Evolutionary conservation across 495 filamentous ascomycete species (phyloP).

Genomic region (Lasiosphaeria miniovina): DNA sequence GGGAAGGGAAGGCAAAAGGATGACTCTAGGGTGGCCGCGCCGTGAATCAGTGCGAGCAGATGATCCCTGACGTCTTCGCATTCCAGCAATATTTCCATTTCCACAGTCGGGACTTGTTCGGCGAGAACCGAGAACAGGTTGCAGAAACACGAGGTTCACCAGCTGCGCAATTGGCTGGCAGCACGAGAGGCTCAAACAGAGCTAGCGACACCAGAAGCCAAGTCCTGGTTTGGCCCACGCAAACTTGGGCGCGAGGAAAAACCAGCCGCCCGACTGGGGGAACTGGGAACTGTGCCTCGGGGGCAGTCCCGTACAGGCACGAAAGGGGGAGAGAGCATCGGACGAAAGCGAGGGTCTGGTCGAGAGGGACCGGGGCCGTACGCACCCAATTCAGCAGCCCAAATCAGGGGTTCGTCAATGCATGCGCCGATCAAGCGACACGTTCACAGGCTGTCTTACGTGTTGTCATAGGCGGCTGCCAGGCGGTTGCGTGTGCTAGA

Average conservation of each 20-base stretch:
- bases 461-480: not conserved
- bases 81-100: conserved; percentile 3
- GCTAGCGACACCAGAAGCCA: not conserved
- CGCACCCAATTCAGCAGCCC: conserved; percentile 1
- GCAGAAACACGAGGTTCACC: conserved; percentile 20
- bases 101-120: conserved; percentile 8
- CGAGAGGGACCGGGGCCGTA: conserved; percentile 12
- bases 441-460: not conserved
- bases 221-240: not conserved
- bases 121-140: conserved; percentile 12
- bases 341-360: conserved; percentile 4
- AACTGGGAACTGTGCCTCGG: not conserved
- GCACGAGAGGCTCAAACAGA: conserved; percentile 26
- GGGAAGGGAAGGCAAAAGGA: conserved; percentile 10
- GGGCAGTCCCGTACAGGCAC: not conserved
- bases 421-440: conserved; percentile 15
- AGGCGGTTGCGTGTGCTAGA: not conserved
- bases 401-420: conserved; percentile 20
- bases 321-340: conserved; percentile 1
- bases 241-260: not conserved
- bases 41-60: conserved; percentile 1
- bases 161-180: conserved; percentile 23
- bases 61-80: conserved; percentile 3
- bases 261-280: not conserved
- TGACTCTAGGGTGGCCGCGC: conserved; percentile 15